A percentile compares a stretch with the other conserved stretches of the same genome.
Conservation (phyloP, 2,329 filamentous ascomycete genomes). For the Dactylellina parvicollis region DNA sequence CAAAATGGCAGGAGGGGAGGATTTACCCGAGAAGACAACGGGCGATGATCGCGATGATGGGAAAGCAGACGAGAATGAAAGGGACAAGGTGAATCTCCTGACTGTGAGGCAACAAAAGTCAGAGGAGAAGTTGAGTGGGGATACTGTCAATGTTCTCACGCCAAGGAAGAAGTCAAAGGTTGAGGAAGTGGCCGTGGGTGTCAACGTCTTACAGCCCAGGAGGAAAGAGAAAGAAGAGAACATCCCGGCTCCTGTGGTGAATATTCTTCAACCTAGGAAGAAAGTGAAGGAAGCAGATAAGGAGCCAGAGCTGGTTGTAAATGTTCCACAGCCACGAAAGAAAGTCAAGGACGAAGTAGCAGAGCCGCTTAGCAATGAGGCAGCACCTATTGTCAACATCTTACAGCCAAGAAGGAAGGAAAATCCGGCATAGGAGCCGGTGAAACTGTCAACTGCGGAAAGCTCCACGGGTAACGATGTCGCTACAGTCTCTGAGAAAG, state of each 20-base stretch:
- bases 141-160: background rate
- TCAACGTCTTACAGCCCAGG: conserved; percentile 18
- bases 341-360: background rate
- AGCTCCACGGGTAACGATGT: too few species aligned
- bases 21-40: conserved; percentile 1
- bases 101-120: conserved; percentile 23
- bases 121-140: background rate
- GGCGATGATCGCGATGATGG: background rate
- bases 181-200: conserved; percentile 1
- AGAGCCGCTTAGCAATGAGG: background rate
- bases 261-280: conserved; percentile 31
- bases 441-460: too few species aligned
- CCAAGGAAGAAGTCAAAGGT: conserved; percentile 37
- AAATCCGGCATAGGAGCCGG: background rate
- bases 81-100: conserved; percentile 17
- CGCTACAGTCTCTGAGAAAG: too few species aligned
- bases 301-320: conserved; percentile 11
- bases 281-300: conserved; percentile 18
- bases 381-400: conserved; percentile 7
- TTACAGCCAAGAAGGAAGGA: conserved; percentile 36
- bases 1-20: conserved; percentile 60
- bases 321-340: conserved; percentile 37
- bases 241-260: conserved; percentile 3
- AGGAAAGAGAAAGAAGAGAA: background rate
- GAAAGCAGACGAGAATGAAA: background rate